A percentile compares a stretch with the other conserved stretches of the same genome.
These are phyloP conservation scores for Eucalyptus sp. DNA, from an alignment of 345 rosid species.

Conservation along the genomic window DNA sequence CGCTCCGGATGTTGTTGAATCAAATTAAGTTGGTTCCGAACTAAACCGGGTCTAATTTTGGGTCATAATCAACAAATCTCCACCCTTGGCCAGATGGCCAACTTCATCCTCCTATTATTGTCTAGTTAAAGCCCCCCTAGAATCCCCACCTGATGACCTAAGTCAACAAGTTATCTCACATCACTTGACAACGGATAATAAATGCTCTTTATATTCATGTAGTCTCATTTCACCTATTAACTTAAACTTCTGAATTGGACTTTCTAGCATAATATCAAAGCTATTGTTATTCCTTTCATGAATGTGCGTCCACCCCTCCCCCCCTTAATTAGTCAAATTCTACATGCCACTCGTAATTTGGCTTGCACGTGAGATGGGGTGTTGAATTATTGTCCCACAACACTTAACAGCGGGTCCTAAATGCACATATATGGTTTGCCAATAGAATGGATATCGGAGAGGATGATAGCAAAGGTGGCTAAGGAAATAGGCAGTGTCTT, in stretches of 20 bases:
- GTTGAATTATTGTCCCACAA: too few species aligned
- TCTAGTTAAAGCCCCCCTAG: neutral
- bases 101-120: neutral
- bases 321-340: too few species aligned
- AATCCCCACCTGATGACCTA: neutral
- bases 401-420: too few species aligned
- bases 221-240: fast-evolving
- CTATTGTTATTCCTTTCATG: too few species aligned
- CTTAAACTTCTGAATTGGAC: too few species aligned
- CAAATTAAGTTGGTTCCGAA: neutral
- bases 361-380: too few species aligned
- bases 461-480: neutral
- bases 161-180: neutral
- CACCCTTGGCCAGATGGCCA: neutral
- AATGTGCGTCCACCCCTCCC: too few species aligned
- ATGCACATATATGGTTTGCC: neutral
- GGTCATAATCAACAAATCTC: neutral
- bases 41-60: neutral
- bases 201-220: neutral
- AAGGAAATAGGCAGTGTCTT: fast-evolving
- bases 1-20: neutral
- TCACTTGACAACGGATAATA: neutral
- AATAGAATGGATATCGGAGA: neutral
- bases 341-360: too few species aligned
- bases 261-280: too few species aligned